phyloP scores from a whole-genome alignment of 1,284 basidiomycete genomes.

The Austroboletus niveus region DNA sequence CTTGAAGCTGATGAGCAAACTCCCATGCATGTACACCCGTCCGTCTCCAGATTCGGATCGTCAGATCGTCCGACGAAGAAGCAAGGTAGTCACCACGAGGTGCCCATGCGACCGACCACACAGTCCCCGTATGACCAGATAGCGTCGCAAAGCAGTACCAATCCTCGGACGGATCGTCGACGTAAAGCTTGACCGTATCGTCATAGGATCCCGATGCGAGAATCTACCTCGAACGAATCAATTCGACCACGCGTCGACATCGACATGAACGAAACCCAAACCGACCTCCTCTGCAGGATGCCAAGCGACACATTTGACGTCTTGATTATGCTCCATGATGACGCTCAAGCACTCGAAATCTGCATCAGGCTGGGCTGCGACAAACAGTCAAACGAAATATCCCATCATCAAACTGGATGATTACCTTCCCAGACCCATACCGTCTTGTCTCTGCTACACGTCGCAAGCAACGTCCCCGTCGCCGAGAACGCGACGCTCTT shows the following conservation, averaged over 20 bases:
- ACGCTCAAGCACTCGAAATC: constrained; percentile 96
- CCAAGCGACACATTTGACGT: constrained; percentile 95
- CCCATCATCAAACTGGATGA: constrained; percentile 14
- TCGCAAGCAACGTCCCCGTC: constrained; percentile 82
- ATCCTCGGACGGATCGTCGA: constrained; percentile 93
- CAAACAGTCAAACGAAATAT: not conserved
- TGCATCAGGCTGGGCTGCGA: constrained; percentile 79
- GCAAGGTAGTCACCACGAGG: constrained; percentile 84
- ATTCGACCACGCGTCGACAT: constrained; percentile 20
- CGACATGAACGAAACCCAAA: constrained; percentile 4
- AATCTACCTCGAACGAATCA: constrained; percentile 52
- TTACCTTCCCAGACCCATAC: constrained; percentile 99
- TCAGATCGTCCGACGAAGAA: constrained; percentile 77
- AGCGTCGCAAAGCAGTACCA: constrained; percentile 90
- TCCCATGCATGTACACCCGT: constrained; percentile 57
- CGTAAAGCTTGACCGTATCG: constrained; percentile 92
- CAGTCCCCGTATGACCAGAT: constrained; percentile 81
- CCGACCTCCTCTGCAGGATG: constrained; percentile 91
- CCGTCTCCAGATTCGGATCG: constrained; percentile 70
- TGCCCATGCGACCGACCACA: constrained; percentile 88
- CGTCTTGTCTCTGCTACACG: constrained; percentile 93
- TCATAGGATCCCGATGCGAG: constrained; percentile 98
- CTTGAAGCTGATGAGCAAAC: constrained; percentile 51
- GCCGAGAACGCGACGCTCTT: constrained; percentile 90
- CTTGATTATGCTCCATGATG: constrained; percentile 96